Evolutionary conservation across 805 yeast genomes (phyloP).

Genomic region (Candida ficus): DNA sequence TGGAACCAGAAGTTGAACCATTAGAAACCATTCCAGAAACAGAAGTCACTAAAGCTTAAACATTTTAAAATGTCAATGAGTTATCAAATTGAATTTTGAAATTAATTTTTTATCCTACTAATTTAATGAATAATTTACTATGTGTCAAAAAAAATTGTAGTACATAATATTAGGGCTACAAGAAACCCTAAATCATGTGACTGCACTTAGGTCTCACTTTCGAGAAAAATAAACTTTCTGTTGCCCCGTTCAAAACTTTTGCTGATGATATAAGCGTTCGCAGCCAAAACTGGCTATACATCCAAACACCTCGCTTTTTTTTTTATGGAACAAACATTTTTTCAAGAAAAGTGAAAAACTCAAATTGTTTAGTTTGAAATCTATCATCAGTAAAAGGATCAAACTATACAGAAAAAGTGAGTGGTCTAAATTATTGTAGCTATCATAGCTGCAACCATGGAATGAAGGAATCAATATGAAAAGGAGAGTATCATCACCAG

Average conservation of each 20-base stretch:
- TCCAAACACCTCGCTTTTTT: conserved; percentile 12
- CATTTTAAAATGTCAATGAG: neutral
- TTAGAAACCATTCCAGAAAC: neutral
- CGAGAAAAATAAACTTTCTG: neutral
- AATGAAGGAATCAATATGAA: neutral
- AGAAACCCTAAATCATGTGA: conserved; percentile 1
- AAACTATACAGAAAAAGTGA: conserved; percentile 24
- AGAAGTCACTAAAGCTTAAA: neutral
- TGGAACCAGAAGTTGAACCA: too few species aligned
- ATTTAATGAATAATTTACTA: too few species aligned
- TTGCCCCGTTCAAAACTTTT: conserved; percentile 4
- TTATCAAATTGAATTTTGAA: neutral
- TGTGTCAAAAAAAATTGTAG: too few species aligned
- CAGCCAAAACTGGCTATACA: conserved; percentile 2
- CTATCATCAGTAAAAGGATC: conserved; percentile 21
- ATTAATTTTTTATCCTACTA: neutral
- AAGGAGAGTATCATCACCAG: too few species aligned
- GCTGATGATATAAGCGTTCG: conserved; percentile 3
- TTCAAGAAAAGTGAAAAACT: conserved; percentile 24
- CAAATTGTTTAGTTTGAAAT: conserved; percentile 5
- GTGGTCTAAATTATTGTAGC: conserved; percentile 9
- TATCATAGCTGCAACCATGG: neutral
- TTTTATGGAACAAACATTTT: conserved; percentile 20
- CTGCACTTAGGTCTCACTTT: neutral
- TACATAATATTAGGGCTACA: neutral